Base-by-base conservation (phyloP, 2,329 filamentous ascomycete species). In the Microdochium nivale region DNA sequence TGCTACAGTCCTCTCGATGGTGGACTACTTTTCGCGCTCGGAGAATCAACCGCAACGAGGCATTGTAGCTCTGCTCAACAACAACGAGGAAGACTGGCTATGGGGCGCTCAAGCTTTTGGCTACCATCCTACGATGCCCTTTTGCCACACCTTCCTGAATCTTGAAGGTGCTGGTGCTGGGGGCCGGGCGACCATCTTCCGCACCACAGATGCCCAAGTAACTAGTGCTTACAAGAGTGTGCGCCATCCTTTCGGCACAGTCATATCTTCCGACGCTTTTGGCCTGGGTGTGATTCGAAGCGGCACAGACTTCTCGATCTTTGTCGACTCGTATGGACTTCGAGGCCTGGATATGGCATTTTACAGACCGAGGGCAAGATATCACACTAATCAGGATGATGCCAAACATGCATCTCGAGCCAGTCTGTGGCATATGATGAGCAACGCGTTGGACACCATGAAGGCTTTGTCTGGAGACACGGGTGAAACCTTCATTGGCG, bases 141-240 rank as follows among this genome's bases (percentile, higher is more conserved):
- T 95, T 52, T 80, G 89, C 10, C 87, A 91, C 63, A 90, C 89
- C 0, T 97, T 99, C 64, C 74, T 97, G 58, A 99, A 99, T 60
- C 80, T 99, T 16, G 94, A 99, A 68, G 94, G 94, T 13, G 92
- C 92, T 40, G 94, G 92, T 49, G 92, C 92, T 13, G 94, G 94
- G 11, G 91, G 92, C 1, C 80, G 90, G 53, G 91, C 92, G 3
- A 86, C 87, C 11, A 74, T 97, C 2, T 97, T 99, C 70, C 82
- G 94, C 53, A 86, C 86, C 50, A 92, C 91, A 0, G 94, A 97
- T 67, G 81, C 86, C 2, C 87, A 96, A 67, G 85, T 95, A 24
- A 92, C 90, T 1, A 79, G 79, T 54, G 87, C 87, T 30, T 97
- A 96, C 67, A 76, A 78, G 52, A 79, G 79, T 25, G 80, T 80